Evolutionary conservation across 495 filamentous ascomycete genomes (phyloP), one percentile per base, ranked within the genome.

Genomic region (Chaetomidium leptoderma): DNA sequence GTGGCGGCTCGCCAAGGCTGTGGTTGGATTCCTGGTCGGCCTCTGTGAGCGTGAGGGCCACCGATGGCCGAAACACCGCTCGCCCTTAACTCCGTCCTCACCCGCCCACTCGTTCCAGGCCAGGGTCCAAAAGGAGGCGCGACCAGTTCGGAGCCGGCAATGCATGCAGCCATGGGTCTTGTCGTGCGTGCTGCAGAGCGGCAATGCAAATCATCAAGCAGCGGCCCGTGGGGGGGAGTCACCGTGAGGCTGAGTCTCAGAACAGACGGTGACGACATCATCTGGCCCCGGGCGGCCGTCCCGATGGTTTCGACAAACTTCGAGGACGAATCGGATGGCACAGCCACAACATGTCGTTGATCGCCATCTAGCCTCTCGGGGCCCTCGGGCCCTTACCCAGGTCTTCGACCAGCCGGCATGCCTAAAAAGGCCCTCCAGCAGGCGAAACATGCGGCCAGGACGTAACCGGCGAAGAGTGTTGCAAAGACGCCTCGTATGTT

Each of bases 161-260:
- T 23, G 39, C 50, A 53, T 53, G 50, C 47, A 58, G 36, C 24
- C 16, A 26, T 19, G 19, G n/a, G 9, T 16, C 27, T 48, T 44
- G 9, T 16, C 17, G 23, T 17, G n/a, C 6, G 36, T 49, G 30
- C 32, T 52, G 24, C 30, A 40, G 43, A 60, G 36, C 58, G 43
- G 58, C 36, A 54, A 60, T 60, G 58, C 58, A 55, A 50, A 35
- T 45, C 47, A 59, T 59, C 29, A n/a, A 17, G 50, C 30, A 46
- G 57, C 48, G 11, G 17, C 6, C 17, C n/a, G 29, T 16, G 23
- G 35, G 40, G 45, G 50, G 42, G 26, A 33, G 8, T 4, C 14
- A 43, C 29, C 39, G 37, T 33, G 50, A 59, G 57, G 57, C 57
- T 59, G 57, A 59, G 52, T 29, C 45, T 23, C 2, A 8, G 7